These are phyloP conservation scores for Phialemonium atrogriseum DNA, from an alignment of 2,329 filamentous ascomycete genomes.

Conservation along the genomic window DNA sequence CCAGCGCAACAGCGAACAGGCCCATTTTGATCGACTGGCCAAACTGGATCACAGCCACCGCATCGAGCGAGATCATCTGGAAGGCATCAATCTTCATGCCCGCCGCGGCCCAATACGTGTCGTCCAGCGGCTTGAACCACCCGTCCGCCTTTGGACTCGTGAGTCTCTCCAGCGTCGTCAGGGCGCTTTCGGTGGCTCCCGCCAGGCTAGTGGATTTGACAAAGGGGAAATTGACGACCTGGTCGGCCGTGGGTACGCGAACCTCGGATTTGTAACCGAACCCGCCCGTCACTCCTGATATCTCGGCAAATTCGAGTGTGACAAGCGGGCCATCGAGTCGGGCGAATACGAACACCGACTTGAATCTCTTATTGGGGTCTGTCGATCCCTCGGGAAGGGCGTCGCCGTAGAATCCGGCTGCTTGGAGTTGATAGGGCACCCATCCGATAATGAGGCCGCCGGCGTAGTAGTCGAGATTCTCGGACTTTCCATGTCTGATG, in stretches of 20 bases:
- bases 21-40: too few species aligned
- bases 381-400: constrained; percentile 7
- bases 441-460: constrained; percentile 28
- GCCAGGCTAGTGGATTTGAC: constrained; percentile 6
- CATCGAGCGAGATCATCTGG: constrained; percentile 24
- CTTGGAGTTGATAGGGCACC: constrained; percentile 26
- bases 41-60: constrained; percentile 25
- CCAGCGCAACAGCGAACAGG: constrained; percentile 22
- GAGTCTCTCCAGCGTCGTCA: constrained; percentile 10
- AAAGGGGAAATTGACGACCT: constrained; percentile 24
- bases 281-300: constrained; percentile 26
- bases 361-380: constrained; percentile 15
- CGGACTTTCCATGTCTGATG: constrained; percentile 18
- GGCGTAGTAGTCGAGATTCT: constrained; percentile 20
- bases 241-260: constrained; percentile 17
- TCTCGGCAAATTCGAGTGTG: constrained; percentile 25
- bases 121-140: constrained; percentile 23
- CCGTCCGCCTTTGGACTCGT: constrained; percentile 9
- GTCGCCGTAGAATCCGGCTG: constrained; percentile 29
- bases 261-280: constrained; percentile 32
- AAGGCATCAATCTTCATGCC: constrained; percentile 29
- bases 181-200: neutral
- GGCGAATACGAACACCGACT: constrained; percentile 27
- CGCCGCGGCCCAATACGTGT: constrained; percentile 25
- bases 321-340: constrained; percentile 29